Base-by-base conservation (phyloP, 2,329 filamentous ascomycete species). In the Blastomyces percursus region DNA sequence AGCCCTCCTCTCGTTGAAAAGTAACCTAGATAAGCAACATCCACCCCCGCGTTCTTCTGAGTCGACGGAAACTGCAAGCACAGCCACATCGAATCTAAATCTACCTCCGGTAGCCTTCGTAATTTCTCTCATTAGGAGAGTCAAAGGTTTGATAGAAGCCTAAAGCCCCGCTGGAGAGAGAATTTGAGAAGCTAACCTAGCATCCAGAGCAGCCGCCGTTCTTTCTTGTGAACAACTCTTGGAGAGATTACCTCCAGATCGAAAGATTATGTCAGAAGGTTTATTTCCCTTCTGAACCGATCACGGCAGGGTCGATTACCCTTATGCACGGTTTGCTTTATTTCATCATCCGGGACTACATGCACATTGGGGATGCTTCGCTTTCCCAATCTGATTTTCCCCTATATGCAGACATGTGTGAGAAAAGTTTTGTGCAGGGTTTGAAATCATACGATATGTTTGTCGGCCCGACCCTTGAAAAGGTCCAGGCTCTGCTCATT, bases 401-500 rank as follows among this genome's bases (percentile, higher is more conserved):
- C 14, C 61, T 65, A 21, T 74, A 75, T 62, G 67, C 71, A 0
- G 66, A 68, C 2, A 65, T 74, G 8, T 79, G 78, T 64, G 74
- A 72, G 38, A 66, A 71, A 14, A 80, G 81, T 52, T 66, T 81
- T 21, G 76, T 80, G 61, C 72, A 70, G 2, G 76, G 74, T 2
- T 69, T 79, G 44, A 73, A 74, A 19, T 74, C 81, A 67, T 73
- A 85, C 60, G 80, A 80, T 11, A 74, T 87, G 35, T 77, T 86
- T 65, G 74, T 85, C 67, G 80, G 83, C 0, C 77, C 82, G 27
- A 82, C 76, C 38, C 71, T 78, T 44, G 78, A 81, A 74, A 85
- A 80, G 44, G 78, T 86, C 24, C 80, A 85, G 65, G 83, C 84
- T 16, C 74, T 87, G 2, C 68, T 82, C 19, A 72, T 86, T 7